Percentiles rank a stretch among this genome's conserved stretches.
phyloP scores from a whole-genome alignment of 768 basidiomycete species.

The Lactarius trivialis region DNA sequence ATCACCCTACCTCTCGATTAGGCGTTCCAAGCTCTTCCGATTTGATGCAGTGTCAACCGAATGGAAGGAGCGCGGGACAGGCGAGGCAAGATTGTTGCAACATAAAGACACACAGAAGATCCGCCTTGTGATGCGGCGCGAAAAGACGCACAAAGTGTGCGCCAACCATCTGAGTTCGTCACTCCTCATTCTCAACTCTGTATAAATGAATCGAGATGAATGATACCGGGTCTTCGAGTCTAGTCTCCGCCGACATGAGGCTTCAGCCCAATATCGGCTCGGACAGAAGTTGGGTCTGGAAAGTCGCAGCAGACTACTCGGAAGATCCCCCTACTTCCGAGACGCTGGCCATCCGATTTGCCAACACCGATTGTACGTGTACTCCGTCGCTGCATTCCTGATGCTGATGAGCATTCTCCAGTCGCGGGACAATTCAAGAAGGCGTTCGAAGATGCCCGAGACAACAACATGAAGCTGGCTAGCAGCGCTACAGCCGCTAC shows the following conservation, averaged over 20 bases:
- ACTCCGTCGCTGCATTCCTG: background rate
- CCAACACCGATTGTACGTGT: conserved; percentile 85
- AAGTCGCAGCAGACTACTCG: conserved; percentile 91
- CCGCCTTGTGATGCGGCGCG: conserved; percentile 96
- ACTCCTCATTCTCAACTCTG: background rate
- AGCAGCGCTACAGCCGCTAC: conserved; percentile 25
- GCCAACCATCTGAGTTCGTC: conserved; percentile 89
- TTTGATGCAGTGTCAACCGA: conserved; percentile 73
- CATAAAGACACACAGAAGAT: conserved; percentile 89
- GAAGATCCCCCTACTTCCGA: conserved; percentile 86
- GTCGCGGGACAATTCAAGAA: conserved; percentile 86
- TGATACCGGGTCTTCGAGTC: conserved; percentile 1
- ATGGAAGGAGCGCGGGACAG: conserved; percentile 99
- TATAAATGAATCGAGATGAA: background rate
- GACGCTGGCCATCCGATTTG: conserved; percentile 97
- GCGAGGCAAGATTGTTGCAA: conserved; percentile 86
- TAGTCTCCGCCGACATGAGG: conserved; percentile 85
- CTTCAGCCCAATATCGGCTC: conserved; percentile 98
- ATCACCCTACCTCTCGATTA: conserved; percentile 30
- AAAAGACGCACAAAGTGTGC: conserved; percentile 99
- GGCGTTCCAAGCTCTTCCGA: conserved; percentile 97
- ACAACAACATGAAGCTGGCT: conserved; percentile 43
- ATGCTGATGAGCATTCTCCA: conserved; percentile 26
- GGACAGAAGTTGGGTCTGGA: conserved; percentile 99
- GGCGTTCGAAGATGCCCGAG: conserved; percentile 82